phyloP scores from a whole-genome alignment of 2,329 filamentous ascomycete genomes.

The Parastagonospora nodorum region DNA sequence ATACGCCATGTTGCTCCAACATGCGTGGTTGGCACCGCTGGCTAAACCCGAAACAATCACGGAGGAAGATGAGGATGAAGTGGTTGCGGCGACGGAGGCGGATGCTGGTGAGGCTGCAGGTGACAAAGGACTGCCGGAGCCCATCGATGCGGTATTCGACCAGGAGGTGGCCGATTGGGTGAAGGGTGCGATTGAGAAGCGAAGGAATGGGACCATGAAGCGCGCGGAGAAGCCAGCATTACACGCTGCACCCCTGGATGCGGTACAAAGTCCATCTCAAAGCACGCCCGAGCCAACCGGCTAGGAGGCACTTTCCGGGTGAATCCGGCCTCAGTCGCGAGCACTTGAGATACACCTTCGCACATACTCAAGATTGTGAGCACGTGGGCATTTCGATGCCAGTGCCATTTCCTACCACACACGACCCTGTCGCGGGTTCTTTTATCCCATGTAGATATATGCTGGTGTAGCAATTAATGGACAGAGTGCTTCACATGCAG shows the following conservation, averaged over 20 bases:
- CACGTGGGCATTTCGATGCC: no score
- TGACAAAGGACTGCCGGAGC: conserved; percentile 30
- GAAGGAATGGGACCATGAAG: conserved; percentile 61
- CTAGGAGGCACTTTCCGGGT: conserved; percentile 1
- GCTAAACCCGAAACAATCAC: conserved; percentile 76
- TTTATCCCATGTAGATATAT: background rate
- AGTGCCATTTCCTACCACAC: background rate
- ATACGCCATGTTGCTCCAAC: conserved; percentile 85
- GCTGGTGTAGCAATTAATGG: background rate
- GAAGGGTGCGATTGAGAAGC: conserved; percentile 68
- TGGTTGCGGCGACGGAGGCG: conserved; percentile 47
- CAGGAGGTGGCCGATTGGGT: conserved; percentile 89
- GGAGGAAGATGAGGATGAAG: conserved; percentile 70
- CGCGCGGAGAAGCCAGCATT: conserved; percentile 72
- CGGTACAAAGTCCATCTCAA: conserved; percentile 54
- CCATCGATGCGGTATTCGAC: conserved; percentile 62
- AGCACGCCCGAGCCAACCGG: conserved; percentile 30
- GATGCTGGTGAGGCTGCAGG: conserved; percentile 50
- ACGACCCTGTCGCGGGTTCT: background rate
- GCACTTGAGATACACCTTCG: background rate
- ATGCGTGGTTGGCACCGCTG: conserved; percentile 82
- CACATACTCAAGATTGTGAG: background rate
- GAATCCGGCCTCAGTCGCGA: background rate
- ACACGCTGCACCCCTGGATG: conserved; percentile 84
- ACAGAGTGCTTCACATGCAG: background rate